Evolutionary conservation across 2,329 filamentous ascomycete species (phyloP), one percentile per base, ranked within the genome.

Genomic region (Aspergillus hortae): DNA sequence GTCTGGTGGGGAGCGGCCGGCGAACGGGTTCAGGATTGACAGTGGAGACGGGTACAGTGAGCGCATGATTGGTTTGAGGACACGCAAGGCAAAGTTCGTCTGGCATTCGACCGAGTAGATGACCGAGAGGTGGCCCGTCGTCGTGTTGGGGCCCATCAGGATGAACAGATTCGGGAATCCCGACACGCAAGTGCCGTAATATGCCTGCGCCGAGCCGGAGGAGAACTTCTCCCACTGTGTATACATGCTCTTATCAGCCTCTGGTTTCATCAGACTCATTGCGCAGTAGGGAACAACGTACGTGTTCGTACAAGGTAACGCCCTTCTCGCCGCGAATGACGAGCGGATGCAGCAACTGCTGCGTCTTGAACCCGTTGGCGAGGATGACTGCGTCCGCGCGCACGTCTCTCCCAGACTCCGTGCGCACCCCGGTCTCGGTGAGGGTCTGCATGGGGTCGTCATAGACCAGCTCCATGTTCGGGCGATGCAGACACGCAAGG

Each of bases 81-180:
- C 61, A 6, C 74, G 68, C 6, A 76, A 60, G 15, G 67, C 67
- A 54, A 77, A 77, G 59, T 78, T 79, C 48, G 80, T 77, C 52
- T 80, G 77, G 56, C 77, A 80, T 57, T 80, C 78, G 1, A 74
- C 73, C 0, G 76, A 75, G 59, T 76, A 80, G 17, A 80, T 76
- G 4, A 79, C 77, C 0, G 72, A 77, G 0, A 78, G 62, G 55
- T 81, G 78, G 0, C 78, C 78, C 0, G 74, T 80, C 2, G 76
- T 65, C 0, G 73, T 77, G 56, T 77, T 77, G 9, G 69, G 76
- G 0, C 74, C 74, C 66, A 75, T 70, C 51, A 75, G 63, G 30
- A 74, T 69, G 62, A 76, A 77, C 60, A 78, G 73, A 54, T 77
- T 79, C 4, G 76, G 75, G 51, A 79, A 79, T 0, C 65, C 64